Evolutionary conservation across 192 early-diverging fungal species (phyloP).

Genomic region (Jimgerdemannia flammicorona): DNA sequence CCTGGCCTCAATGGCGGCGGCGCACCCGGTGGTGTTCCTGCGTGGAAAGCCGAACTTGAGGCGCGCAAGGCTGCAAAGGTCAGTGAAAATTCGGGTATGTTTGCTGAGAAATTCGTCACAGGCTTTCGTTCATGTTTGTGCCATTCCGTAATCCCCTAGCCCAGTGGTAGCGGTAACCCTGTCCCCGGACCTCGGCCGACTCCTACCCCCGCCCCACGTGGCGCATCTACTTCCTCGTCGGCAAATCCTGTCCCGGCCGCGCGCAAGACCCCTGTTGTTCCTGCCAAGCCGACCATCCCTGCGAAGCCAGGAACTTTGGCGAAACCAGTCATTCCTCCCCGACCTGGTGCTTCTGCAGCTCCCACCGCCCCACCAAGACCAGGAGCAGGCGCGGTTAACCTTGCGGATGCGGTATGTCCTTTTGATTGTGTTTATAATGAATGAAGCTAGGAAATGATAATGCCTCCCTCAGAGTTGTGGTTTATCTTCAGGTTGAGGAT

Average conservation of each 20-base stretch:
- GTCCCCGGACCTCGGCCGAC: neutral
- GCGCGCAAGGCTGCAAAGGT: slow-evolving; percentile 46
- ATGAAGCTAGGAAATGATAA: too few species aligned
- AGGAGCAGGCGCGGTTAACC: slow-evolving; percentile 20
- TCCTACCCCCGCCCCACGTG: slow-evolving; percentile 5
- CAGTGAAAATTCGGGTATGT: neutral
- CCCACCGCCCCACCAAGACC: slow-evolving; percentile 33
- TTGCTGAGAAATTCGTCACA: neutral
- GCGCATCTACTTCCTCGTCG: slow-evolving; percentile 5
- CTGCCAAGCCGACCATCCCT: slow-evolving; percentile 25
- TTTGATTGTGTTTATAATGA: neutral
- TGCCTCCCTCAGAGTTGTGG: too few species aligned
- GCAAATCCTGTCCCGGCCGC: slow-evolving; percentile 20
- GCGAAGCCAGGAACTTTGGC: neutral
- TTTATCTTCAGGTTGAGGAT: neutral
- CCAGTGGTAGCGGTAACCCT: neutral
- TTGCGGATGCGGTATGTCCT: slow-evolving; percentile 40
- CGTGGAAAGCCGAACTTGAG: slow-evolving; percentile 54
- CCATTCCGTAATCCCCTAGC: neutral
- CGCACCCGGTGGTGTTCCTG: slow-evolving; percentile 36
- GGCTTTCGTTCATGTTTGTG: neutral
- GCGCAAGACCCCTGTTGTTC: slow-evolving; percentile 25
- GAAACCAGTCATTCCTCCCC: slow-evolving; percentile 36
- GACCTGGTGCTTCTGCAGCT: slow-evolving; percentile 20
- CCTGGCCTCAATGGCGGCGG: slow-evolving; percentile 17